A percentile compares a stretch with the other conserved stretches of the same genome.
Conservation (phyloP, 768 basidiomycete genomes). For the Naganishia vaughanmartiniae region DNA sequence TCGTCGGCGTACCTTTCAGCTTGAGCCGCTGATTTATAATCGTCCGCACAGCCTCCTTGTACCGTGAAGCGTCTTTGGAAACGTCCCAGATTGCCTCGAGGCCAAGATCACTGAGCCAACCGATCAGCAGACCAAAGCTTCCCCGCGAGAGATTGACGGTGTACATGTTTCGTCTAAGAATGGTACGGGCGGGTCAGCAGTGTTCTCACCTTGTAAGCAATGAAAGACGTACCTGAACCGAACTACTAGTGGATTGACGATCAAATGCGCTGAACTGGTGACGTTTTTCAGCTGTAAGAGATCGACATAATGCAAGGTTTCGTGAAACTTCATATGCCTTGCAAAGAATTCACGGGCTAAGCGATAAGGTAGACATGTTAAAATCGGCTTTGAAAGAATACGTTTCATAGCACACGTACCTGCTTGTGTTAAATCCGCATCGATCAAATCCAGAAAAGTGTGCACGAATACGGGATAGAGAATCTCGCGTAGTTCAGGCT, state of each 20-base stretch:
- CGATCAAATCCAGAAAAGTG: slow-evolving; percentile 91
- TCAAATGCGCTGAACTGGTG: slow-evolving; percentile 76
- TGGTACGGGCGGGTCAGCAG: background rate
- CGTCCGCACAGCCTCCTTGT: slow-evolving; percentile 82
- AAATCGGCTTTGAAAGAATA: background rate
- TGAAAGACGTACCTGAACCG: slow-evolving; percentile 61
- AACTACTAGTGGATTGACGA: slow-evolving; percentile 75
- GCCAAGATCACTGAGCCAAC: slow-evolving; percentile 85
- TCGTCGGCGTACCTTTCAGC: slow-evolving; percentile 13
- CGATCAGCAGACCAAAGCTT: slow-evolving; percentile 83
- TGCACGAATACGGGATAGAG: slow-evolving; percentile 95
- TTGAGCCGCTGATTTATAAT: slow-evolving; percentile 59
- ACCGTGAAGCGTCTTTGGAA: slow-evolving; percentile 78
- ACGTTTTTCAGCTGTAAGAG: slow-evolving; percentile 77
- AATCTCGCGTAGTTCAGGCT: slow-evolving; percentile 92
- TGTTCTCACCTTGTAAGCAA: background rate
- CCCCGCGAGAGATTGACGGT: slow-evolving; percentile 83
- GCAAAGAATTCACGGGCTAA: slow-evolving; percentile 72
- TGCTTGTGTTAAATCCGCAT: slow-evolving; percentile 83
- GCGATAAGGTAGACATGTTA: background rate
- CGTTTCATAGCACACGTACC: slow-evolving; percentile 57
- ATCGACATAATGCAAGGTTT: slow-evolving; percentile 64
- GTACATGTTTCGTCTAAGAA: slow-evolving; percentile 67
- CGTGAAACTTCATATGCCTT: slow-evolving; percentile 67
- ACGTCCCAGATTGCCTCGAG: slow-evolving; percentile 72